Percentiles rank a stretch among this genome's conserved stretches.
phyloP scores from a whole-genome alignment of 1,284 basidiomycete species.

The Cutaneotrichosporon spelunceum region DNA sequence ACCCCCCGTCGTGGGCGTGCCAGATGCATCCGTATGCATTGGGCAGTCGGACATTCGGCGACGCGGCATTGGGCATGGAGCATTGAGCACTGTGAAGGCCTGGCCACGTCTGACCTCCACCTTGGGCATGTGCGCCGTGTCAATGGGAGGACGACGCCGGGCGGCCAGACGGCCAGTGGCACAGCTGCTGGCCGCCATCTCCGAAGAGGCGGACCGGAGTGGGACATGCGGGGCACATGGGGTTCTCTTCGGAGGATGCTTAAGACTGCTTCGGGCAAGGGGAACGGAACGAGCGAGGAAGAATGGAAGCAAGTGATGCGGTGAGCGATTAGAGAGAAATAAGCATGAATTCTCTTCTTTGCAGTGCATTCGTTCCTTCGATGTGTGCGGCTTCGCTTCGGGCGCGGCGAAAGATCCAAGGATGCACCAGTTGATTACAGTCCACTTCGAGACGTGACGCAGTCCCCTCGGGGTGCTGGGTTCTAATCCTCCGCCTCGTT shows the following conservation, averaged over 20 bases:
- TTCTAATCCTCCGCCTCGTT: too few relatives aligned
- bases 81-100: too few relatives aligned
- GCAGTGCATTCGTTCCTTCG: background rate
- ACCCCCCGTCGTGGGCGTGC: background rate
- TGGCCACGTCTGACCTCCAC: background rate
- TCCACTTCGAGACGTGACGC: too few relatives aligned
- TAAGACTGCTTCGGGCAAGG: background rate
- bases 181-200: background rate
- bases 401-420: too few relatives aligned
- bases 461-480: too few relatives aligned
- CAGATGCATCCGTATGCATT: background rate
- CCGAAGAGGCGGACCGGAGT: background rate
- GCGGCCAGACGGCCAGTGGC: background rate
- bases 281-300: too few relatives aligned
- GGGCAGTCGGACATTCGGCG: background rate
- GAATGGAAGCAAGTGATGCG: too few relatives aligned
- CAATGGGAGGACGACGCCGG: background rate
- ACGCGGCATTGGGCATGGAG: background rate
- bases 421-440: too few relatives aligned
- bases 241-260: background rate
- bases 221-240: background rate
- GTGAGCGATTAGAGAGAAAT: background rate
- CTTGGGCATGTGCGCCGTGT: constrained; percentile 1
- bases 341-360: background rate
- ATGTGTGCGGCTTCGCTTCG: too few relatives aligned